Conservation (phyloP, 164 flowering plant genomes). For the Echeveria elegans region DNA sequence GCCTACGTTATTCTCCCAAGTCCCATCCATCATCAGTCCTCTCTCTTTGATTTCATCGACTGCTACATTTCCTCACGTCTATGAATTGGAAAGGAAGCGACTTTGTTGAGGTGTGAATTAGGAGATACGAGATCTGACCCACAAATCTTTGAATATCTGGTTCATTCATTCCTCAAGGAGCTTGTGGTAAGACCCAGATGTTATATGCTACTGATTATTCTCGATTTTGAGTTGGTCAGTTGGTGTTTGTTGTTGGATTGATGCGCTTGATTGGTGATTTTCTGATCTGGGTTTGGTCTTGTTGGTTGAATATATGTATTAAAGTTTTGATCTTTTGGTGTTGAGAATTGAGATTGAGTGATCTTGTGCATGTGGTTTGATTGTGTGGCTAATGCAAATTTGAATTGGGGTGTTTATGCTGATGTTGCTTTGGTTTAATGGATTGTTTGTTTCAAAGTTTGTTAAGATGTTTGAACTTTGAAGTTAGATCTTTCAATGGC, state of each 20-base stretch:
- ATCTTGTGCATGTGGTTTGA: neutral
- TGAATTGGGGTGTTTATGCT: neutral
- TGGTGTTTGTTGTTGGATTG: neutral
- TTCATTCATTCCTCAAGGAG: neutral
- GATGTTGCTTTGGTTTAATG: neutral
- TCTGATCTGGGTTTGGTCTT: neutral
- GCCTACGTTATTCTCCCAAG: too few species aligned
- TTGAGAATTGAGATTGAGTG: neutral
- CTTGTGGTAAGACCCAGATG: neutral
- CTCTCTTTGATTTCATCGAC: neutral
- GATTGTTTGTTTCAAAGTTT: neutral
- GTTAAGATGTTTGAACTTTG: neutral
- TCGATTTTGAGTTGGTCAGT: neutral
- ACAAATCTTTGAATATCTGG: neutral
- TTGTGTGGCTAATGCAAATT: neutral
- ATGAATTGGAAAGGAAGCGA: neutral
- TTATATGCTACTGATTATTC: neutral
- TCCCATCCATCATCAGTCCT: neutral
- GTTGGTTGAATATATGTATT: neutral
- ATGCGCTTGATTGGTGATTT: neutral
- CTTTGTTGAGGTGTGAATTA: neutral
- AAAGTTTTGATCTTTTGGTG: neutral
- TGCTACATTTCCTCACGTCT: neutral
- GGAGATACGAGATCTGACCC: constrained; percentile 4
- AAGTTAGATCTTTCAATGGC: too few species aligned